Evolutionary conservation across 306 rosid species (phyloP).

Genomic region (Pueraria montana): DNA sequence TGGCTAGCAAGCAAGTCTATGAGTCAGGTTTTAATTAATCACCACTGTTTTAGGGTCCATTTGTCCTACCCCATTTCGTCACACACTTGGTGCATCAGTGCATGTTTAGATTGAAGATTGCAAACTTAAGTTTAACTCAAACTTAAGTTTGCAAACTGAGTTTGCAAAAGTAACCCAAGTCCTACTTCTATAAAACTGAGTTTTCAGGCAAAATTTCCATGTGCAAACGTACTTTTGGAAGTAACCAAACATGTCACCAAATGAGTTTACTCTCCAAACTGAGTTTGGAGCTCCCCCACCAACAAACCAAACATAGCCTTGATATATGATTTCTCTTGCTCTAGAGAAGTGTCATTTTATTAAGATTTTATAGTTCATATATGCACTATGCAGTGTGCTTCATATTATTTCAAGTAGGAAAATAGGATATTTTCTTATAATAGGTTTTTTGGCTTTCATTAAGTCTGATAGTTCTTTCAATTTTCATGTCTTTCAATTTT

Average conservation of each 20-base stretch:
- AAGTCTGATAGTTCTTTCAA: background rate
- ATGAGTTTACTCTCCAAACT: too few species aligned
- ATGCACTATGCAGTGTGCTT: background rate
- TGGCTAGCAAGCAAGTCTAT: background rate
- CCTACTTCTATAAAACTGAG: too few species aligned
- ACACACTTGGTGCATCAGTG: too few species aligned
- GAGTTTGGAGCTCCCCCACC: too few species aligned
- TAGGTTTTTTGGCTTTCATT: background rate
- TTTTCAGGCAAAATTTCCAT: too few species aligned
- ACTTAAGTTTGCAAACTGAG: too few species aligned
- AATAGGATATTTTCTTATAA: background rate
- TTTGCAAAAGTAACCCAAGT: too few species aligned
- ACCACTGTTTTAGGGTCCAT: slow-evolving; percentile 9
- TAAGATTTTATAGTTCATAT: background rate
- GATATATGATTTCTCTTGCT: slow-evolving; percentile 2
- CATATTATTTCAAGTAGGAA: background rate
- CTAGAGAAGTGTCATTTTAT: background rate
- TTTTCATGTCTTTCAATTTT: background rate
- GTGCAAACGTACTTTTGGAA: too few species aligned
- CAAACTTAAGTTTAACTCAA: too few species aligned
- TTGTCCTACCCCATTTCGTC: slow-evolving; percentile 1
- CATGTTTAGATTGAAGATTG: too few species aligned
- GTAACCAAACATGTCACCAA: too few species aligned
- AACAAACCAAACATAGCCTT: too few species aligned
- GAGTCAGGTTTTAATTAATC: background rate